Percentiles rank a stretch among this genome's conserved stretches.
Conservation (phyloP, 768 basidiomycete species). For the Collybia nuda region DNA sequence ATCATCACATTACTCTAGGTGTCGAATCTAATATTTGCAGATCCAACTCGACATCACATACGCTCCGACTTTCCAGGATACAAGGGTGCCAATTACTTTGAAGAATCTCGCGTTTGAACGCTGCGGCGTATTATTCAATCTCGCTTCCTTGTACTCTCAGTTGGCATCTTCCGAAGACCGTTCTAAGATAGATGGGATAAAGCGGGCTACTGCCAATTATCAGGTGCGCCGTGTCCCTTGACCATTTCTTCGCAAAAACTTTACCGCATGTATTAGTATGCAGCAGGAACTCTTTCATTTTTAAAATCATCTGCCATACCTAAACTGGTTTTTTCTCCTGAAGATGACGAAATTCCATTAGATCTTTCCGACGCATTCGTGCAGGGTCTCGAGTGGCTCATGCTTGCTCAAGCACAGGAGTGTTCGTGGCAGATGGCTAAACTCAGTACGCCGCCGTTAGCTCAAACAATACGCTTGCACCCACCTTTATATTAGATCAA, state of each 20-base stretch:
- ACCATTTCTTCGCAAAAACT: background rate
- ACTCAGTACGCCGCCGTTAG: slow-evolving; percentile 51
- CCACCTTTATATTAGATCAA: slow-evolving; percentile 38
- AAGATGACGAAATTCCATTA: slow-evolving; percentile 52
- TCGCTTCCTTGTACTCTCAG: slow-evolving; percentile 84
- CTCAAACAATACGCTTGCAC: slow-evolving; percentile 7
- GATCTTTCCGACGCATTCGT: slow-evolving; percentile 71
- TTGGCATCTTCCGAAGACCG: slow-evolving; percentile 74
- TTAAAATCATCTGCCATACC: slow-evolving; percentile 54
- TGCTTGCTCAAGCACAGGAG: slow-evolving; percentile 95
- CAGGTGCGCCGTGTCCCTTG: slow-evolving; percentile 47
- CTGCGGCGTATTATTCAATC: slow-evolving; percentile 77
- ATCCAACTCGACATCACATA: slow-evolving; percentile 75
- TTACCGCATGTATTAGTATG: slow-evolving; percentile 38
- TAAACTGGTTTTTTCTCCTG: slow-evolving; percentile 43
- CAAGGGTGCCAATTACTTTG: slow-evolving; percentile 57
- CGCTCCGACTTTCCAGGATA: slow-evolving; percentile 64
- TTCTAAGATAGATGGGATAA: slow-evolving; percentile 76
- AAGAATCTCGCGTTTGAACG: slow-evolving; percentile 83
- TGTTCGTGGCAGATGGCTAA: slow-evolving; percentile 95
- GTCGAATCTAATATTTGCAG: slow-evolving; percentile 30
- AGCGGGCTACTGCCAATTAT: slow-evolving; percentile 68
- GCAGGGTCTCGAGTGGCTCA: slow-evolving; percentile 65
- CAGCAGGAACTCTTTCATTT: slow-evolving; percentile 73
- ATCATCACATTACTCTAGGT: background rate